Percentiles rank a stretch among this genome's conserved stretches.
Evolutionary conservation across 441 rosid species (phyloP).

Genomic region (Populus hybrid): DNA sequence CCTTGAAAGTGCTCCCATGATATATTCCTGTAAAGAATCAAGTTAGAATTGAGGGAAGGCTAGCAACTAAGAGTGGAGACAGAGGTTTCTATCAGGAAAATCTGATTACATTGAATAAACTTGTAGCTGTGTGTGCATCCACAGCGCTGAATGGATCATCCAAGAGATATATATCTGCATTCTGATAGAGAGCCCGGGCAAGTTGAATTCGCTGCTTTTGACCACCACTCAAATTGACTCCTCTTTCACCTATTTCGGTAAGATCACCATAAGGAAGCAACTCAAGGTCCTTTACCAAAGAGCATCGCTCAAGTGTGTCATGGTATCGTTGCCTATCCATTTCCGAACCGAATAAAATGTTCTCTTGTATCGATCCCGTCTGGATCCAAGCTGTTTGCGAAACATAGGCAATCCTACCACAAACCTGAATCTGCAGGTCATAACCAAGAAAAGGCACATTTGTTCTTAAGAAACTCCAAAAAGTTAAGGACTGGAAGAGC

Average conservation of each 20-base stretch:
- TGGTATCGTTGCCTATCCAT: slow-evolving; percentile 66
- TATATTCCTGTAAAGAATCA: slow-evolving; percentile 62
- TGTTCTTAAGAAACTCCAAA: neutral
- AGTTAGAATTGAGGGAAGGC: slow-evolving; percentile 19
- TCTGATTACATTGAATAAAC: slow-evolving; percentile 69
- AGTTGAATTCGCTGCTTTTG: slow-evolving; percentile 98
- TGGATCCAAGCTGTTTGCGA: slow-evolving; percentile 98
- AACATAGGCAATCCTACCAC: slow-evolving; percentile 85
- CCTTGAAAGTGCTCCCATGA: slow-evolving; percentile 68
- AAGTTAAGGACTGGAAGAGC: neutral
- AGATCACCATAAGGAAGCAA: slow-evolving; percentile 81
- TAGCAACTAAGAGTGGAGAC: neutral
- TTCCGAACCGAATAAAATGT: slow-evolving; percentile 75
- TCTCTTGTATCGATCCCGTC: slow-evolving; percentile 79
- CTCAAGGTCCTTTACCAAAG: slow-evolving; percentile 87
- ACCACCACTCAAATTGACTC: slow-evolving; percentile 96
- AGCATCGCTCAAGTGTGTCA: slow-evolving; percentile 82
- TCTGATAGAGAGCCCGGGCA: slow-evolving; percentile 93
- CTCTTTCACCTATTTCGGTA: slow-evolving; percentile 97
- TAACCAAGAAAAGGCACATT: neutral
- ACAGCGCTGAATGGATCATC: slow-evolving; percentile 99
- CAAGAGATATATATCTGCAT: slow-evolving; percentile 87
- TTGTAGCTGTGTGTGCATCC: slow-evolving; percentile 94
- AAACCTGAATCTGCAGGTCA: slow-evolving; percentile 57
- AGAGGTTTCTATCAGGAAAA: neutral